These are phyloP conservation scores for Eucommia ulmoides DNA, from an alignment of 257 asterid genomes.

Conservation along the genomic window DNA sequence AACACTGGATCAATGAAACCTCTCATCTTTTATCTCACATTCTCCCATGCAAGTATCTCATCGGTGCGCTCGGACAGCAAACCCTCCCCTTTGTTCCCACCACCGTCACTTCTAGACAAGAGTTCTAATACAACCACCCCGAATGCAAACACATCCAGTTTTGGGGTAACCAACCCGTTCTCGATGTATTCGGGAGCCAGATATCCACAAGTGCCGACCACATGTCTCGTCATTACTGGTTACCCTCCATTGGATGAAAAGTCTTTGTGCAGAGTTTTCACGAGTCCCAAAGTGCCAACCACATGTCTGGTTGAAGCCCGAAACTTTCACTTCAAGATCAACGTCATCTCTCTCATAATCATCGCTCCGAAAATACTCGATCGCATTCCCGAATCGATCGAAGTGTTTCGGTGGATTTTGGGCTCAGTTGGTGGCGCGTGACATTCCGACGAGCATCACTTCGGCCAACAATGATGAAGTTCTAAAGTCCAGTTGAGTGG, in stretches of 20 bases:
- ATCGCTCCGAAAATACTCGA: too few relatives aligned
- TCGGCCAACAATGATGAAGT: too few relatives aligned
- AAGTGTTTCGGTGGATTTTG: too few relatives aligned
- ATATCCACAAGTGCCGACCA: slow-evolving; percentile 46
- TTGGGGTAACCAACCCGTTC: slow-evolving; percentile 39
- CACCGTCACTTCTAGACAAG: slow-evolving; percentile 17
- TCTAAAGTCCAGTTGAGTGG: too few relatives aligned
- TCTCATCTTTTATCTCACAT: slow-evolving; percentile 32
- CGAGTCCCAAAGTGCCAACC: too few relatives aligned
- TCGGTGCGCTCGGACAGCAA: slow-evolving; percentile 14
- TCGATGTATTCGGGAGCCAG: slow-evolving; percentile 55
- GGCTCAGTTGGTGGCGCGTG: too few relatives aligned
- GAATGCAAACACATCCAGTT: slow-evolving; percentile 41
- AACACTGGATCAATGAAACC: slow-evolving; percentile 34
- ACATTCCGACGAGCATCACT: too few relatives aligned
- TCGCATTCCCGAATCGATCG: too few relatives aligned
- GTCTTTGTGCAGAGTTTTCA: too few relatives aligned
- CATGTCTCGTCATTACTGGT: slow-evolving; percentile 28
- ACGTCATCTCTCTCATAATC: too few relatives aligned
- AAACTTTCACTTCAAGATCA: too few relatives aligned
- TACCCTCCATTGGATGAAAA: slow-evolving; percentile 4
- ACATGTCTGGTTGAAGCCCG: too few relatives aligned
- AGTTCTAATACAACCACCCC: slow-evolving; percentile 45
- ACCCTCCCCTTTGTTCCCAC: slow-evolving; percentile 2
- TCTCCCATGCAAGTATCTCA: slow-evolving; percentile 26